Base-by-base conservation (phyloP, 805 yeast species). In the Scheffersomyces ergatensis region DNA sequence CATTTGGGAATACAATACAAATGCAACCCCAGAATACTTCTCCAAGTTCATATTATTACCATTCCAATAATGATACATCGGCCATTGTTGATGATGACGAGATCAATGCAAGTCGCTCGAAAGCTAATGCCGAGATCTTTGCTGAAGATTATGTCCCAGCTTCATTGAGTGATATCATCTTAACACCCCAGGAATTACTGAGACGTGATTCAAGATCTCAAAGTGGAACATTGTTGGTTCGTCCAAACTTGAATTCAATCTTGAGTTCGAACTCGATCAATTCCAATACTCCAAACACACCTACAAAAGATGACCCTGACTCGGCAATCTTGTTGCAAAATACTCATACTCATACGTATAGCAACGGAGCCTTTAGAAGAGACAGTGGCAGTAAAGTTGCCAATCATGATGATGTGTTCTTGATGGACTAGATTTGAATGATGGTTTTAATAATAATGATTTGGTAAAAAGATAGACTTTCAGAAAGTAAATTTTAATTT, bases 111-210 rank as follows among this genome's bases (percentile, higher is more conserved):
- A 9, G 19, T 16, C 18, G 15, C 20, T 17, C 14, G 15, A 13
- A 19, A 24, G 5, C 40, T n/a, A 76, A 70, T 34, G 78, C 73
- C 34, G 74, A 57, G 11, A 64, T 72, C 5, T 76, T 65, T 55
- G 86, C 77, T 35, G 90, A 86, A 48, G 95, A 86, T 55, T 85
- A 80, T 50, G 85, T 89, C 3, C 97, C 97, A 1, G 80, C 83
- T 5, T 78, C 90, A 21, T 64, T 89, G 29, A 77, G 83, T n/a
- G 96, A 88, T 48, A 66, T 89, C 37, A 66, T 70, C 15, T 65
- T 90, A 36, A 87, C 95, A 0, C 95, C 95, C 0, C 85, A 80
- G 49, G 96, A 89, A 56, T 62, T 85, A 16, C 65, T 63, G 44
- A 69, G 83, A 50, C 72, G 96, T 34, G 79, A 89, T 45, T 82